phyloP scores from a whole-genome alignment of 805 yeast species.

The Kuraishia hungarica region DNA sequence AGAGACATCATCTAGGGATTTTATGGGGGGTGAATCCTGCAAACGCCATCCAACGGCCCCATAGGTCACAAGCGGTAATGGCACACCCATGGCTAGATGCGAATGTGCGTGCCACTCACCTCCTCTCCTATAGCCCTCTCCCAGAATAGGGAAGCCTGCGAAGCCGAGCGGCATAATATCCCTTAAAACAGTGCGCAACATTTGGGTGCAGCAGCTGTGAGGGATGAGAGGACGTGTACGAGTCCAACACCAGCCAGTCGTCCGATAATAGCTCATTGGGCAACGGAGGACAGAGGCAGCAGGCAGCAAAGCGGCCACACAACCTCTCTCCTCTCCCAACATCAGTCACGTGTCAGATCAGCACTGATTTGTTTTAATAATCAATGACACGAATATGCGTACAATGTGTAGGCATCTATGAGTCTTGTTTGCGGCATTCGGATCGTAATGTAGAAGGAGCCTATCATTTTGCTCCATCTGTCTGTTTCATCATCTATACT shows the following conservation, averaged over 20 bases:
- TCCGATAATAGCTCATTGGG: too few species aligned
- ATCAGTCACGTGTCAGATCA: too few species aligned
- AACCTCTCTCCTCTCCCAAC: too few species aligned
- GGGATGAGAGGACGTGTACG: too few species aligned
- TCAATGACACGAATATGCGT: neutral
- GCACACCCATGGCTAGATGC: neutral
- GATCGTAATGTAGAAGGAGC: neutral
- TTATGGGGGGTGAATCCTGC: neutral
- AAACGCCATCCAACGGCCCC: neutral
- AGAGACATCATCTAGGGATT: neutral
- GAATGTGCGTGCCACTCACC: neutral
- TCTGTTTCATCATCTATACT: neutral
- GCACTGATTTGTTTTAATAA: too few species aligned
- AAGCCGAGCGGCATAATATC: too few species aligned
- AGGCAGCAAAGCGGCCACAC: too few species aligned
- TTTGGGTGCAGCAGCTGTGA: too few species aligned
- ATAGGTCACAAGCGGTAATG: neutral
- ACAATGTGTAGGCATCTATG: neutral
- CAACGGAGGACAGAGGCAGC: too few species aligned
- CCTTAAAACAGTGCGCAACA: too few species aligned
- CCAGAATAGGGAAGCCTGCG: too few species aligned
- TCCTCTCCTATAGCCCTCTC: neutral
- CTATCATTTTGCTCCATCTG: neutral
- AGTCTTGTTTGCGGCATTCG: neutral
- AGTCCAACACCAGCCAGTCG: too few species aligned